Base-by-base conservation (phyloP, 768 basidiomycete species). In the Amanita subjunquillea region DNA sequence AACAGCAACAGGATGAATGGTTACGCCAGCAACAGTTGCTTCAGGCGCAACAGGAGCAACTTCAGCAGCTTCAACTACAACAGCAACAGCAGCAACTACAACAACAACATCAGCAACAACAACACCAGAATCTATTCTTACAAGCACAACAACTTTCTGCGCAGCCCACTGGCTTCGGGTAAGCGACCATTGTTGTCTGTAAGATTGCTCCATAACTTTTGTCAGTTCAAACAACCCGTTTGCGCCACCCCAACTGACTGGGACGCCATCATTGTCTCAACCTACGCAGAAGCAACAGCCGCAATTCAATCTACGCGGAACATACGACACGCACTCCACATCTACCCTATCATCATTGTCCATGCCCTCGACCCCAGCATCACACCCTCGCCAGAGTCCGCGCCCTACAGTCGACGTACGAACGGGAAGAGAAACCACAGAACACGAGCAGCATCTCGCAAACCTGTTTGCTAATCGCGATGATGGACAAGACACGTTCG, bases 201-300 rank as follows among this genome's bases (percentile, higher is more conserved):
- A 27, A n/a, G 37, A 22, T 60, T 66, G 13, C 8, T 27, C 13
- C n/a, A 50, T 25, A 23, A 53, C 12, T 60, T 60, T n/a, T 3
- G 66, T 57, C 59, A 90, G 91, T 7, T 86, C 91, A 34, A 98
- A 98, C 75, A 99, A 99, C 64, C 96, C 96, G 0, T 98, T 99
- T 61, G 94, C 92, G 0, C 77, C 74, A 0, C 58, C 68, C 0
- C 58, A 74, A 1, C 64, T 69, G 7, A 66, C 58, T 53, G 63
- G 63, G 29, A 63, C 67, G 49, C 72, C 62, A 15, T 54, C 59
- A 9, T 59, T 57, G 41, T 67, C 58, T 47, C 61, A 54, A 30
- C 60, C 51, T 34, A 37, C 53, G 39, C 62, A 57, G 40, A 48
- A 48, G 41, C 56, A 56, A n/a, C 48, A 71, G 6, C 79, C 83